Evolutionary conservation across 331 rosid genomes (phyloP).

Genomic region (Telfairia occidentalis): DNA sequence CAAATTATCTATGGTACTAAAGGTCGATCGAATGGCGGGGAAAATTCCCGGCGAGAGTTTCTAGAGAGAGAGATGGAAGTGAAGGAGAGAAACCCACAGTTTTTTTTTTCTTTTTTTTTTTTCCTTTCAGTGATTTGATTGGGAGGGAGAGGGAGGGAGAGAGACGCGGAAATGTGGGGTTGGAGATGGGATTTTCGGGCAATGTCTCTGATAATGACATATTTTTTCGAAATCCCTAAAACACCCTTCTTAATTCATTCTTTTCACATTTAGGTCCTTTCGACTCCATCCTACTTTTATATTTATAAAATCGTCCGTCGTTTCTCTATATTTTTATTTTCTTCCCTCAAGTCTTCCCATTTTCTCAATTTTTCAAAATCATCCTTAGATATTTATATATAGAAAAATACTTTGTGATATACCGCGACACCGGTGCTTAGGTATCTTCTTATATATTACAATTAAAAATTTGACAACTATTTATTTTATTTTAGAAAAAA

Average conservation of each 20-base stretch:
- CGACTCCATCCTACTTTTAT: not conserved
- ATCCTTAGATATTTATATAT: too few relatives aligned
- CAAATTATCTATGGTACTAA: constrained; percentile 10
- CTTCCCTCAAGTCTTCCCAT: too few relatives aligned
- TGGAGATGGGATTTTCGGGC: constrained; percentile 22
- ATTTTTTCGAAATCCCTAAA: constrained; percentile 6
- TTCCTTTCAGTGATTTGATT: constrained; percentile 40
- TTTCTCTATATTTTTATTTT: not conserved
- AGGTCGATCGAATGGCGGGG: constrained; percentile 27
- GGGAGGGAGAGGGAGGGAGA: constrained; percentile 30
- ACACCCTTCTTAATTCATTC: not conserved
- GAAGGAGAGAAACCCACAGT: constrained; percentile 18
- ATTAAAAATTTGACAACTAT: too few relatives aligned
- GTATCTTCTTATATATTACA: too few relatives aligned
- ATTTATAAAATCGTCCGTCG: not conserved
- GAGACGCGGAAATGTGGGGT: constrained; percentile 30
- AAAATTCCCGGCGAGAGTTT: constrained; percentile 29
- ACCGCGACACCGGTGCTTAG: too few relatives aligned
- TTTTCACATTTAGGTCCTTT: not conserved
- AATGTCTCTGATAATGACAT: constrained; percentile 25
- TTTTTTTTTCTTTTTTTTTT: constrained; percentile 16
- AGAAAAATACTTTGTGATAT: too few relatives aligned
- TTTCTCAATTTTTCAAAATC: too few relatives aligned
- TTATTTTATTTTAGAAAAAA: too few relatives aligned
- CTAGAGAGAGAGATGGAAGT: constrained; percentile 11